Base-by-base conservation (phyloP, 495 filamentous ascomycete genomes). In the Neurospora discreta region DNA sequence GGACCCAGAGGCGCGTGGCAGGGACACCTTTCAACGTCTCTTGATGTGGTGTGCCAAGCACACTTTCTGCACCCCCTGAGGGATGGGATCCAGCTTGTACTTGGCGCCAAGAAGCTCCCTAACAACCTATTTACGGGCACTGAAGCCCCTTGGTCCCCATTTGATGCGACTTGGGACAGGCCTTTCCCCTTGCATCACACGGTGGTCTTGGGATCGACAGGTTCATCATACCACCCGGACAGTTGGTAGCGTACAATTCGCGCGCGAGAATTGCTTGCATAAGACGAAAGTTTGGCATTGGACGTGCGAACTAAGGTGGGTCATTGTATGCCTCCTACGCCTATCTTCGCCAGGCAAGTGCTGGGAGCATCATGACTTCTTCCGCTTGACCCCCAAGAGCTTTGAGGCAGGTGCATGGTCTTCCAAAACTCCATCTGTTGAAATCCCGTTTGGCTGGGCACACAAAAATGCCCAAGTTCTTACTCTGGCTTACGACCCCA, bases 401-500 rank as follows among this genome's bases (percentile, higher is more conserved):
- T 33, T 33, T 5, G 33, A 33, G 46, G 11, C 23, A 20, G 20
- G 46, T 26, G 11, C 46, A 58, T 15, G 46, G 6, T 11, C 11
- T 43, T 43, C 20, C 23, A 10, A 5, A 52, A 52, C n/a, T 23
- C n/a, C 44, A 23, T 13, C 44, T 20, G 9, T 11, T 10, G 44
- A 52, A 3, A 3, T 23, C 10, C 44, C 44, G 5, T 33, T 33
- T 33, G 33, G n/a, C n/a, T n/a, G n/a, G n/a, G n/a, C n/a, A n/a
- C n/a, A n/a, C n/a, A n/a, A n/a, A n/a, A n/a, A n/a, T n/a, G n/a
- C n/a, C n/a, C n/a, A n/a, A n/a, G 2, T 43, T 15, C 38, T 23
- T 58, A 52, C 20, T 71, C 38, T 3, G 81, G 81, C 73, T 83
- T 83, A 26, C 77, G 76, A 13, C 75, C 81, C 72, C 77, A 76